Percentiles rank a stretch among this genome's conserved stretches.
Conservation (phyloP, 495 filamentous ascomycete genomes). For the Chaetomidium leptoderma region DNA sequence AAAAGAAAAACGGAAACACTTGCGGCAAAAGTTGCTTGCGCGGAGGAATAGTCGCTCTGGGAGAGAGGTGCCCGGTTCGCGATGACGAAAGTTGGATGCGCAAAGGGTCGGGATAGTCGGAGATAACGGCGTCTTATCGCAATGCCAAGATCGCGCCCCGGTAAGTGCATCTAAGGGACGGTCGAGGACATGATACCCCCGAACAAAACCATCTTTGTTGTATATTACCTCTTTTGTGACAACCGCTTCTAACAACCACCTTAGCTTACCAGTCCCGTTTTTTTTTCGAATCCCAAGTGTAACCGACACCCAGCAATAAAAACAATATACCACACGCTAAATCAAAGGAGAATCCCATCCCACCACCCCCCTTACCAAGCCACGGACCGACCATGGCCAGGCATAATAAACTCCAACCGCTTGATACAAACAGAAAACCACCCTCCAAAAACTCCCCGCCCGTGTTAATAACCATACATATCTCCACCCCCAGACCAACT, state of each 20-base stretch:
- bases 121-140: constrained; percentile 9
- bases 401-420: background rate
- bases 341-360: background rate
- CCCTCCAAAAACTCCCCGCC: background rate
- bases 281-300: background rate
- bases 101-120: background rate
- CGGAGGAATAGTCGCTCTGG: background rate
- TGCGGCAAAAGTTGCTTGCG: background rate
- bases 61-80: background rate
- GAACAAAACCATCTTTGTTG: background rate
- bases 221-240: background rate
- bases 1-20: background rate
- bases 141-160: background rate
- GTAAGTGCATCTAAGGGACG: constrained; percentile 4
- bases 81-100: constrained; percentile 14
- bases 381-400: background rate
- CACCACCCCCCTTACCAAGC: background rate
- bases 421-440: background rate
- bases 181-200: too few species aligned
- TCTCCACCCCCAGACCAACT: constrained; percentile 23
- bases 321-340: background rate
- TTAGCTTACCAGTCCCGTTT: too few species aligned
- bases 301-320: background rate
- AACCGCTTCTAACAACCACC: too few species aligned
- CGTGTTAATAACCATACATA: constrained; percentile 24